Base-by-base conservation (phyloP, 805 yeast species). In the Ogataea degrootiae region DNA sequence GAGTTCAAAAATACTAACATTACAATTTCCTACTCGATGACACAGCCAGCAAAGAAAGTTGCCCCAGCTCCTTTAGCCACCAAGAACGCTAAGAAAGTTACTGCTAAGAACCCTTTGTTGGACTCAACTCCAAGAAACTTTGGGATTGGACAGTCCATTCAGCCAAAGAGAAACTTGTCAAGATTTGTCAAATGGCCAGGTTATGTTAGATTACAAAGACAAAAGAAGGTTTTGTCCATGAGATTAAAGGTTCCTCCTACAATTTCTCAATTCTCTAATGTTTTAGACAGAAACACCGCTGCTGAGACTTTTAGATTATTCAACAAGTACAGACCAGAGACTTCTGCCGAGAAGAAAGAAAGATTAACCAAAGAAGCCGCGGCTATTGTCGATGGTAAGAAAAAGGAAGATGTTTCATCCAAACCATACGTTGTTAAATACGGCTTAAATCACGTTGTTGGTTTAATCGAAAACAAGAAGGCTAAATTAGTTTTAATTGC, bases 241-340 rank as follows among this genome's bases (percentile, higher is more conserved):
- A 91, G 99, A 85, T 83, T 92, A 72, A 92, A 94, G 86, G 99
- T 92, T 71, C 99, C 99, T 63, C 99, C 99, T 70, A 86, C 98
- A 60, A 84, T 92, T 71, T 83, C 98, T 60, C 99, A 92, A 80
- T 92, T 92, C 85, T 90, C 89, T 70, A 78, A 86, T 77, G 85
- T 90, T 68, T 82, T 92, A 74, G 99, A 92, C 87, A 91, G 91
- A 87, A 92, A 92, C 90, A 87, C 98, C 62, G 98, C 99, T 68
- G 79, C 97, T 66, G 95, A 87, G 77, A 80, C 96, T 65, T 87
- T 92, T 85, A 91, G 91, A 83, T 84, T 92, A 68, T 85, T 92
- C 80, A 90, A 90, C 95, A 92, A 94, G 82, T 92, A 92, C 89
- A 85, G 96, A 80, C 98, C 99, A 71, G 99, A 92, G 83, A 87